phyloP scores from a whole-genome alignment of 2,329 filamentous ascomycete genomes.

The Neonectria sp. region DNA sequence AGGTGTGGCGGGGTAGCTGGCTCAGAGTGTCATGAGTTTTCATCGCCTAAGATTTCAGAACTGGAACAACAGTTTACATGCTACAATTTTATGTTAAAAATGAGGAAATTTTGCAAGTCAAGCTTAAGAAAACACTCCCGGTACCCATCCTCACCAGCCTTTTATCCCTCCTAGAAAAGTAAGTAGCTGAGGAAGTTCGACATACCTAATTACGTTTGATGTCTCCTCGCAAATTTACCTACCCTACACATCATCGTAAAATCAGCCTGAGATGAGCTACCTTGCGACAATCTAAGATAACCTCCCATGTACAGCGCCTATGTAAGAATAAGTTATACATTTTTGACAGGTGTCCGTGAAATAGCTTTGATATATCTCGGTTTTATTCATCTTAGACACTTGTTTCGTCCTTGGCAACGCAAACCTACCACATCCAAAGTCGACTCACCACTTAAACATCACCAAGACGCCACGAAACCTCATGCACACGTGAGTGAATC shows the following conservation, averaged over 20 bases:
- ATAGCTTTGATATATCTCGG: not conserved
- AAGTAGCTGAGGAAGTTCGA: too few species aligned
- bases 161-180: not conserved
- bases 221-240: not conserved
- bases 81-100: not conserved
- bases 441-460: not conserved
- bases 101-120: not conserved
- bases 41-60: too few species aligned
- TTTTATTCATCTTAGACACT: not conserved
- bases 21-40: not conserved
- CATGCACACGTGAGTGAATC: slow-evolving; percentile 23
- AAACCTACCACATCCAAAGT: not conserved
- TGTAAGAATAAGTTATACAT: not conserved
- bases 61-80: not conserved
- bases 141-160: not conserved
- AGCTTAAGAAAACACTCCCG: not conserved
- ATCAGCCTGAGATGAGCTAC: not conserved
- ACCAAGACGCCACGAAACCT: not conserved
- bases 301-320: not conserved
- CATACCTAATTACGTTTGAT: too few species aligned
- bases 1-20: not conserved
- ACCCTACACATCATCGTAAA: not conserved
- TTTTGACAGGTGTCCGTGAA: not conserved
- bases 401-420: not conserved
- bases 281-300: not conserved